A percentile compares a stretch with the other conserved stretches of the same genome.
Conservation (phyloP, 768 basidiomycete genomes). For the Pleurotus sapidus region DNA sequence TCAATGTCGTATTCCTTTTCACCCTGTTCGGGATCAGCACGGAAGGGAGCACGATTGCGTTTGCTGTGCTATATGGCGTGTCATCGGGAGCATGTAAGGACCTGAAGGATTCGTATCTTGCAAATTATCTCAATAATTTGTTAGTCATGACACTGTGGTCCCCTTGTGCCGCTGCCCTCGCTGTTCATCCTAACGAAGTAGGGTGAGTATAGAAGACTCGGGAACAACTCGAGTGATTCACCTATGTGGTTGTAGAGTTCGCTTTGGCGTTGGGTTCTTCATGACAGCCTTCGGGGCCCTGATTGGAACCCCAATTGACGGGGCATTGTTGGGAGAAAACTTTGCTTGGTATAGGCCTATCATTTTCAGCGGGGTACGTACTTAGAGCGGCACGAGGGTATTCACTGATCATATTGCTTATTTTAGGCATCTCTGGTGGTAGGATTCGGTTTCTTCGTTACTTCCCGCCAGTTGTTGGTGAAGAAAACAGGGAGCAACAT, state of each 20-base stretch:
- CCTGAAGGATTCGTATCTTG: too few species aligned
- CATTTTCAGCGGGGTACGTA: neutral
- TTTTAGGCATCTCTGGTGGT: too few species aligned
- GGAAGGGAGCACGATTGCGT: slow-evolving; percentile 34
- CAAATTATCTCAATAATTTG: neutral
- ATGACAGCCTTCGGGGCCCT: neutral
- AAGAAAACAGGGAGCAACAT: too few species aligned
- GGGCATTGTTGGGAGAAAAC: neutral
- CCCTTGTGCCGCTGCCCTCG: neutral
- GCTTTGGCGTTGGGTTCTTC: neutral
- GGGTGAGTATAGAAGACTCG: neutral
- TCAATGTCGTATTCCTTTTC: slow-evolving; percentile 40
- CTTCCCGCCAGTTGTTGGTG: too few species aligned
- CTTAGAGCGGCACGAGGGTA: too few species aligned
- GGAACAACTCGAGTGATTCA: too few species aligned
- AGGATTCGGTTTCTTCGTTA: too few species aligned
- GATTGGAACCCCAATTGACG: neutral
- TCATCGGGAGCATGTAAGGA: slow-evolving; percentile 47
- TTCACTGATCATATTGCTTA: too few species aligned
- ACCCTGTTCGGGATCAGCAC: slow-evolving; percentile 41
- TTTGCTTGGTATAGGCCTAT: neutral
- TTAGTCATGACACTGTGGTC: neutral
- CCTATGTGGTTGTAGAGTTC: neutral
- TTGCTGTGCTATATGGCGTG: slow-evolving; percentile 50
- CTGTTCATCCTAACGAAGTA: neutral